These are phyloP conservation scores for Trichoderma atrobrunneum DNA, from an alignment of 2,329 filamentous ascomycete species.

Conservation along the genomic window DNA sequence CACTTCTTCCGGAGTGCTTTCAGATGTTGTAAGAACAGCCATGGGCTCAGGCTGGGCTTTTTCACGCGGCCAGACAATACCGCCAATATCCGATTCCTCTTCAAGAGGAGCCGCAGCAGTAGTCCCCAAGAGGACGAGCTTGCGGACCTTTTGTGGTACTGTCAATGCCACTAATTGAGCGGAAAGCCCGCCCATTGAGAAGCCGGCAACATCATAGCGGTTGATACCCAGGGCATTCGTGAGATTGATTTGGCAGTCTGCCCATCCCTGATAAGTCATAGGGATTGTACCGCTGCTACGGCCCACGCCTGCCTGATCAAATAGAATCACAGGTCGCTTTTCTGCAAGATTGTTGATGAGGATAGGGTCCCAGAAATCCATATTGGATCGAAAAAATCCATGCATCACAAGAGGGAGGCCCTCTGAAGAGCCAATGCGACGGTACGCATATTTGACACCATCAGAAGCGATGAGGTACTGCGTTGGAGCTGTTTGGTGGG, in stretches of 20 bases:
- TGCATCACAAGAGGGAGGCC: not conserved
- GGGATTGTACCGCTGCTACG: not conserved
- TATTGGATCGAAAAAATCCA: not conserved
- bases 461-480: not conserved
- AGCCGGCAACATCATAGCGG: not conserved
- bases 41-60: not conserved
- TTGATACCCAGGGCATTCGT: not conserved
- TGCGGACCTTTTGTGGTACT: not conserved
- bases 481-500: not conserved
- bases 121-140: not conserved
- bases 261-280: not conserved
- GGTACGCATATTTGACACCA: not conserved
- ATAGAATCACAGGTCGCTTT: not conserved
- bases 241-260: not conserved
- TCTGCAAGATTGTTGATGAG: not conserved
- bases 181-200: not conserved
- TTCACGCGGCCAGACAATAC: not conserved
- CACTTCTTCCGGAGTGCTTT: not conserved
- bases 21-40: not conserved
- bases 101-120: not conserved
- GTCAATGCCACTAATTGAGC: not conserved
- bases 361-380: conserved; percentile 10
- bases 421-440: not conserved
- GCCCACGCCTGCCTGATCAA: not conserved
- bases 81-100: not conserved